Evolutionary conservation across 1,284 basidiomycete species (phyloP).

Genomic region (Ustilago tritici): DNA sequence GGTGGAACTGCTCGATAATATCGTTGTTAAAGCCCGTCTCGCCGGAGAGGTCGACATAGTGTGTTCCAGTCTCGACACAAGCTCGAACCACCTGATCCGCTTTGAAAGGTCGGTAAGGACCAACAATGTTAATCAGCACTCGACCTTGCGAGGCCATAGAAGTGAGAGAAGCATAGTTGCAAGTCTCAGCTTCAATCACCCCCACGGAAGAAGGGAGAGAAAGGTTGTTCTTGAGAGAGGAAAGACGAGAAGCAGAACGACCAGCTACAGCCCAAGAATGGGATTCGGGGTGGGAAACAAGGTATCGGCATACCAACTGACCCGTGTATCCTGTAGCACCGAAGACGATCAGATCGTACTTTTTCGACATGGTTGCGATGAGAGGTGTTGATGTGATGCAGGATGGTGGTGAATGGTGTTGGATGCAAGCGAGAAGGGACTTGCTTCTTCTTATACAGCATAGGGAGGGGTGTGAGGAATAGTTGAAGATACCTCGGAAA

Average conservation of each 20-base stretch:
- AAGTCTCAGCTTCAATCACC: conserved; percentile 48
- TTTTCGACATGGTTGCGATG: conserved; percentile 31
- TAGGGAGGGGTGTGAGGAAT: no score
- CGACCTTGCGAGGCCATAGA: conserved; percentile 38
- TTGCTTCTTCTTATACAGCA: no score
- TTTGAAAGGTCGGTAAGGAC: conserved; percentile 53
- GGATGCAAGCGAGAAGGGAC: no score
- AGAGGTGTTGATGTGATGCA: no score
- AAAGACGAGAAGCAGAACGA: conserved; percentile 49
- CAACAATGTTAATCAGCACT: conserved; percentile 60
- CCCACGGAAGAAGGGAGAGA: conserved; percentile 38
- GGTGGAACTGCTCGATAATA: conserved; percentile 77
- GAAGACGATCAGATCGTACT: conserved; percentile 58
- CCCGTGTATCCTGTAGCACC: conserved; percentile 67
- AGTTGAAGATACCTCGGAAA: no score
- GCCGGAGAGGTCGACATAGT: conserved; percentile 77
- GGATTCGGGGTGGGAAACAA: conserved; percentile 48
- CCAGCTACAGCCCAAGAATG: conserved; percentile 61
- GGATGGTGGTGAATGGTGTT: no score
- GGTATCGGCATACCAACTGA: conserved; percentile 50
- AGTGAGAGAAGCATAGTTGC: conserved; percentile 41
- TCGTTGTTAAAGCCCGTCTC: conserved; percentile 72
- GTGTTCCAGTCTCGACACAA: conserved; percentile 74
- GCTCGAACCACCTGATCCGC: conserved; percentile 71
- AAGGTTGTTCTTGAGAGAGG: conserved; percentile 39